Evolutionary conservation across 2,329 filamentous ascomycete genomes (phyloP), one percentile per base, ranked within the genome.

Genomic region (Fusarium duplospermum): DNA sequence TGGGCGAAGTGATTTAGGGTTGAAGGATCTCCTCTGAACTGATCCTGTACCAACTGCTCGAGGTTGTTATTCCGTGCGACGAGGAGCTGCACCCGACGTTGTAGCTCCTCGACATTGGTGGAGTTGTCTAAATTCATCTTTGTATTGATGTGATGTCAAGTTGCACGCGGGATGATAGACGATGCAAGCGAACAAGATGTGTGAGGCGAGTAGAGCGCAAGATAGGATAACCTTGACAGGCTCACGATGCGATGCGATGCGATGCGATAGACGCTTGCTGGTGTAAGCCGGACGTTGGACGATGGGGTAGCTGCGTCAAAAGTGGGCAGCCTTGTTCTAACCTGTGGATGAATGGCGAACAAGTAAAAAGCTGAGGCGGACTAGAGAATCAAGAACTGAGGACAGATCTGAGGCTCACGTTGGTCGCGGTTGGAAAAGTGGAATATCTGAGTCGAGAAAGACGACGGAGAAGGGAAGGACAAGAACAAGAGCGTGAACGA

Each of bases 81-180:
- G 54, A 62, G 66, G 47, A 64, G 71, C 62, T 79, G 59, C 50
- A 79, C 73, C 68, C 75, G 77, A 72, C 76, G 77, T 71, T 79
- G 73, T 58, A 79, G 76, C 71, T 78, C 76, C 66, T 78, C 69
- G 40, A 77, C 62, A 61, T 70, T 72, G 36, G 67, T 71, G 59
- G 58, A n/a, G 64, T 67, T 68, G 63, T 66, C 70, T 77, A 78
- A 69, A 76, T 76, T 72, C 77, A 79, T 79, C 56, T 75, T 77
- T 60, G 36, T 65, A 9, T 52, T 52, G 47, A 52, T 61, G 71
- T 45, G 47, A 52, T 61, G 71, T 50, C 57, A n/a, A 62, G 47
- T 38, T 47, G 50, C 47, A 45, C 52, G 71, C 61, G 71, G 35
- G 40, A 60, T 45, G 58, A 50, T 24, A 31, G 38, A 35, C 52